Percentiles rank a stretch among this genome's conserved stretches.
Evolutionary conservation across 1,284 basidiomycete genomes (phyloP).

Genomic region (Wolfiporia cocos): DNA sequence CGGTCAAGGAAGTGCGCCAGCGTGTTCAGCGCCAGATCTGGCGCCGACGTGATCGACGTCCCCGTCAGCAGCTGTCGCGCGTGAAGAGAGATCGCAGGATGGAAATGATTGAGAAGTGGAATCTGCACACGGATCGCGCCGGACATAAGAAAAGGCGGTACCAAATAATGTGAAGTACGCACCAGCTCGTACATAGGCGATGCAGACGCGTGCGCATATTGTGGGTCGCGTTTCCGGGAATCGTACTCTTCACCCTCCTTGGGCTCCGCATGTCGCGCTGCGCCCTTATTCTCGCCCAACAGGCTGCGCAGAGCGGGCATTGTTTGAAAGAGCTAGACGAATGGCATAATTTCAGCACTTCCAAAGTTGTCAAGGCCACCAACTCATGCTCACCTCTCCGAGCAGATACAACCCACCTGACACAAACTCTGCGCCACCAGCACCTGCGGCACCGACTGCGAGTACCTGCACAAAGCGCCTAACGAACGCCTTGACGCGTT

Average conservation of each 20-base stretch:
- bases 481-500: constrained; percentile 79
- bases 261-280: constrained; percentile 21
- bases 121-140: constrained; percentile 36
- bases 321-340: constrained; percentile 59
- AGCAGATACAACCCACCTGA: constrained; percentile 81
- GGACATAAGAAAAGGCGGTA: background rate
- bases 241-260: constrained; percentile 64
- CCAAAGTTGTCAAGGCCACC: background rate
- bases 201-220: constrained; percentile 77
- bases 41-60: constrained; percentile 69
- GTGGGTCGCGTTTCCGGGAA: constrained; percentile 87
- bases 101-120: constrained; percentile 83
- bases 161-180: constrained; percentile 20
- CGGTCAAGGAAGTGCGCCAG: constrained; percentile 59
- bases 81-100: constrained; percentile 88
- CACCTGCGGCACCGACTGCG: constrained; percentile 54
- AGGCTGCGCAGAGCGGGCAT: constrained; percentile 68
- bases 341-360: constrained; percentile 22
- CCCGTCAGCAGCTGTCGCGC: constrained; percentile 76
- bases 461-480: constrained; percentile 87
- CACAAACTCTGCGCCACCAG: constrained; percentile 83
- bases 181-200: constrained; percentile 91
- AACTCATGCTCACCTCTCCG: constrained; percentile 48
- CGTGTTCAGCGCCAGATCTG: constrained; percentile 91
- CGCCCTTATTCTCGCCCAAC: constrained; percentile 40